phyloP scores from a whole-genome alignment of 192 early-diverging fungal species.

The Coemansia nantahalensis region DNA sequence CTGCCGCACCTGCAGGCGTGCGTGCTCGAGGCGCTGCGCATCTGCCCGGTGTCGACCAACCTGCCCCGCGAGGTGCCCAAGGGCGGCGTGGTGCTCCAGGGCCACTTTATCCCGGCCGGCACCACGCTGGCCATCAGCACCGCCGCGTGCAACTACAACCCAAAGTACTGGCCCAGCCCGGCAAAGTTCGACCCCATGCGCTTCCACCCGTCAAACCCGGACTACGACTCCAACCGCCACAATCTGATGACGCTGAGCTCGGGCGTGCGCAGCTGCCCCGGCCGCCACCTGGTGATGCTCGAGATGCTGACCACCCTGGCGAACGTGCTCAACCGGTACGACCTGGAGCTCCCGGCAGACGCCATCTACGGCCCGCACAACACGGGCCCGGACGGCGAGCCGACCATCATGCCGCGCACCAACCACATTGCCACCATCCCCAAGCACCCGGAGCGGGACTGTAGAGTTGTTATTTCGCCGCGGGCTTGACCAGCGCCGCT shows the following conservation, averaged over 20 bases:
- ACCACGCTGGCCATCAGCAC: conserved; percentile 27
- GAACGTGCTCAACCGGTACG: conserved; percentile 45
- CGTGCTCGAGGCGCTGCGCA: conserved; percentile 37
- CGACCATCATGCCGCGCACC: conserved; percentile 32
- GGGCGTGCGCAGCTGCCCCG: conserved; percentile 43
- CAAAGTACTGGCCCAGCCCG: conserved; percentile 25
- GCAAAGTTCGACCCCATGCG: conserved; percentile 22
- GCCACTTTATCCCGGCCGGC: conserved; percentile 26
- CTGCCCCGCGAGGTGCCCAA: conserved; percentile 32
- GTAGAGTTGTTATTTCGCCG: conserved; percentile 20
- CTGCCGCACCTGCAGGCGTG: conserved; percentile 42
- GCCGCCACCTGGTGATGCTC: conserved; percentile 34
- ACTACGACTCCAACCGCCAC: conserved; percentile 16
- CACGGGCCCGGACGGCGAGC: conserved; percentile 10
- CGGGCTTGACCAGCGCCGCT: background rate
- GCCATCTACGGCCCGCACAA: conserved; percentile 21
- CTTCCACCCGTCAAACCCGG: conserved; percentile 9
- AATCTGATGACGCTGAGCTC: conserved; percentile 35
- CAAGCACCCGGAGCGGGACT: conserved; percentile 30
- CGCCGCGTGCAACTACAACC: conserved; percentile 26
- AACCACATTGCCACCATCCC: conserved; percentile 37
- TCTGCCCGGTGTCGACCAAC: conserved; percentile 35
- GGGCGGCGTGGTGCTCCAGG: conserved; percentile 29
- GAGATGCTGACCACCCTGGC: conserved; percentile 37
- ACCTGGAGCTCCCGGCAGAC: conserved; percentile 24